Base-by-base conservation (phyloP, 495 filamentous ascomycete species). In the Aspergillus affinis region DNA sequence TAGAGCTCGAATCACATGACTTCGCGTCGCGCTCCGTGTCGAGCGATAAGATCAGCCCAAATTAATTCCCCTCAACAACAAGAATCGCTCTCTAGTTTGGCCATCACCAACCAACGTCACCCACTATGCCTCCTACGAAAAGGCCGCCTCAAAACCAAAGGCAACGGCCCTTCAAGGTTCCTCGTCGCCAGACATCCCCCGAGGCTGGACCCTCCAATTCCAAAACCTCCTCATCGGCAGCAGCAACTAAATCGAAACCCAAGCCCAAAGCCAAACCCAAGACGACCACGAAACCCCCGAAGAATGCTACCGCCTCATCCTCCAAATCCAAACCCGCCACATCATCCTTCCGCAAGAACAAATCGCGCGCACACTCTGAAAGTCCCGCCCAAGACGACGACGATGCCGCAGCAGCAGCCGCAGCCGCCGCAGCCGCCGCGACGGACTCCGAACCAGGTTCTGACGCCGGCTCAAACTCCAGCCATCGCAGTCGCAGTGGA, bases 41-140 rank as follows among this genome's bases (percentile, higher is more conserved):
- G 36, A 45, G 10, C 51, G 27, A 53, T 53, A 52, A 20, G 32
- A 50, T 50, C 20, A 50, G 36, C 7, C 9, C 32, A 13, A 36
- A 8, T 15, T 41, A 41, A 6, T 73, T 80, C 15, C 75, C 80
- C 21, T 83, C 83, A 72, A 83, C 81, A 19, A 80, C 80, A n/a
- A n/a, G n/a, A n/a, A 80, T 81, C 2, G 73, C 75, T 54, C 74
- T 72, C 48, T 65, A 75, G n/a, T 60, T 63, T 60, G 59, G 54
- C 69, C 67, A 50, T 48, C 52, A 56, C 48, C 46, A 61, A 51
- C 27, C 63, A 29, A 44, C 55, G 46, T 49, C 60, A 53, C 23
- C 44, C 51, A 54, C 59, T 10, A 53, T 21, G 52, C 27, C 58
- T 57, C 46, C 51, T 66, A 56, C 55, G 36, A 60, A 48, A 18